Evolutionary conservation across 2,329 filamentous ascomycete genomes (phyloP).

Genomic region (Sarocladiaceae sp.): DNA sequence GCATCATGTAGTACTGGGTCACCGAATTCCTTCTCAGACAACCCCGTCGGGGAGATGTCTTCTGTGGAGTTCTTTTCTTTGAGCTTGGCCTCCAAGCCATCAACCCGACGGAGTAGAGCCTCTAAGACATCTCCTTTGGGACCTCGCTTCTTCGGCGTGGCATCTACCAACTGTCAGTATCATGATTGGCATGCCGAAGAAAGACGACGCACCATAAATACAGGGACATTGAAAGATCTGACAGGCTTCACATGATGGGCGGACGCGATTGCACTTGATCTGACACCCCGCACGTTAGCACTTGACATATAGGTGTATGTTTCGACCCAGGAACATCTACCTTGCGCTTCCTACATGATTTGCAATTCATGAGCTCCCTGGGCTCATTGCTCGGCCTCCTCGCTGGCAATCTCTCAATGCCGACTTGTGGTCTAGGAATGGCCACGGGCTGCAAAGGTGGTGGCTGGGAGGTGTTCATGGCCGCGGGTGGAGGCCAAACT

Average conservation of each 20-base stretch:
- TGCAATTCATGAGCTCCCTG: constrained; percentile 92
- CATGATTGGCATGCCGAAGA: too few relatives aligned
- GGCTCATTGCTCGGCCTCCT: constrained; percentile 70
- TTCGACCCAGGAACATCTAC: constrained; percentile 39
- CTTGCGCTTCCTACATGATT: constrained; percentile 90
- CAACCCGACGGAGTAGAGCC: constrained; percentile 77
- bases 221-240: constrained; percentile 86
- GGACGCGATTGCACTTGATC: constrained; percentile 89
- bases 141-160: constrained; percentile 82
- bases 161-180: constrained; percentile 51
- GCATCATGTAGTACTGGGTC: background rate
- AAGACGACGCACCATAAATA: constrained; percentile 69
- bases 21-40: background rate
- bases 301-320: background rate
- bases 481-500: constrained; percentile 36
- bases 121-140: constrained; percentile 89
- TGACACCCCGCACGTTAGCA: constrained; percentile 28
- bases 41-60: constrained; percentile 15
- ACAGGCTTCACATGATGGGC: constrained; percentile 83
- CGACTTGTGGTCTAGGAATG: constrained; percentile 73
- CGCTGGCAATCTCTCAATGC: constrained; percentile 73
- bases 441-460: constrained; percentile 40
- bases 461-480: constrained; percentile 37
- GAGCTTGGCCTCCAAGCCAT: constrained; percentile 76
- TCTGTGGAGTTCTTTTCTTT: constrained; percentile 57